Percentiles rank a stretch among this genome's conserved stretches.
phyloP scores from a whole-genome alignment of 148 eudicot species.

The Chenopodium formosanum region DNA sequence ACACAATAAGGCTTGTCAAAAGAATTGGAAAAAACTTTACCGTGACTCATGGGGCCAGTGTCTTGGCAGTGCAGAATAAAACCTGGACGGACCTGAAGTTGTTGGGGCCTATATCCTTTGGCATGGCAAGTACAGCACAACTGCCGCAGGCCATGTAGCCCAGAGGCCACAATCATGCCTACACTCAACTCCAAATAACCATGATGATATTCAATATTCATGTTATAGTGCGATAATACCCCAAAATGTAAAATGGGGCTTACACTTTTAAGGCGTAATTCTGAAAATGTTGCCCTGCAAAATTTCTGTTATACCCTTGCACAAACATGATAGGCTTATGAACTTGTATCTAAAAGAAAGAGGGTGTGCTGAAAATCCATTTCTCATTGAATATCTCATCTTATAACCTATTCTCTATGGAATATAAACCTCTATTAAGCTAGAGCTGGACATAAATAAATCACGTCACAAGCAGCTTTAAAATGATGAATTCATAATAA shows the following conservation, averaged over 20 bases:
- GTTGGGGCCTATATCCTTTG: background rate
- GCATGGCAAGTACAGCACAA: background rate
- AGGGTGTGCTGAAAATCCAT: background rate
- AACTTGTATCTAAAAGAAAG: background rate
- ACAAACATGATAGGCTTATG: background rate
- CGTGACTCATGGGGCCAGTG: no score
- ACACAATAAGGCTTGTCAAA: background rate
- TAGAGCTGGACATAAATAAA: constrained; percentile 1
- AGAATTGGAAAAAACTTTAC: no score
- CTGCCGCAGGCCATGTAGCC: background rate
- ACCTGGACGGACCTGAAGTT: background rate
- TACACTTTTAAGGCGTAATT: background rate
- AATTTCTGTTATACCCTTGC: background rate
- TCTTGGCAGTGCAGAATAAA: no score
- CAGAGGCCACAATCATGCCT: background rate
- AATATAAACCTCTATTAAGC: constrained; percentile 8
- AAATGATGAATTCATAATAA: background rate
- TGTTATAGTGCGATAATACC: background rate
- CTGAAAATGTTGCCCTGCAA: background rate
- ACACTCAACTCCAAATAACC: background rate
- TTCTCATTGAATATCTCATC: constrained; percentile 1
- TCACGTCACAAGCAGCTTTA: constrained; percentile 2
- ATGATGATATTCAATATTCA: background rate
- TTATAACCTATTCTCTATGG: constrained; percentile 10
- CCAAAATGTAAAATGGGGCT: background rate